Evolutionary conservation across 2,329 filamentous ascomycete species (phyloP).

Genomic region (Septoria linicola): DNA sequence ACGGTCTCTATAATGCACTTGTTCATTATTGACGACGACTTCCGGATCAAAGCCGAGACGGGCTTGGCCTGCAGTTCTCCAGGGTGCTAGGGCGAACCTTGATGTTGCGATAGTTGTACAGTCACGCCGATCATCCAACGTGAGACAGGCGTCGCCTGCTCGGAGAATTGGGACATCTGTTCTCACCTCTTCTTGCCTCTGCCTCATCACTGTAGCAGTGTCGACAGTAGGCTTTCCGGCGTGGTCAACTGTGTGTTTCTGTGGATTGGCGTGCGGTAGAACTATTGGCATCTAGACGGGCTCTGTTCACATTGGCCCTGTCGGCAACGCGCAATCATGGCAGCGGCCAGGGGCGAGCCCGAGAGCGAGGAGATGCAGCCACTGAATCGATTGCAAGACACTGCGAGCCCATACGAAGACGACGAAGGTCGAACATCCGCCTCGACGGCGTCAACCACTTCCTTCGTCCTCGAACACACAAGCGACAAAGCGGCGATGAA

Average conservation of each 20-base stretch:
- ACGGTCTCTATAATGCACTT: not conserved
- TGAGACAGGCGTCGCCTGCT: slow-evolving; percentile 46
- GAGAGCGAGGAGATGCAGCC: slow-evolving; percentile 47
- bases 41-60: slow-evolving; percentile 22
- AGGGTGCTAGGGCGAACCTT: slow-evolving; percentile 4
- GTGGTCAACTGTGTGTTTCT: no score
- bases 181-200: no score
- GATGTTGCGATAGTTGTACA: slow-evolving; percentile 10
- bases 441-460: slow-evolving; percentile 80
- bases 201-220: no score
- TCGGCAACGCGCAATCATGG: not conserved
- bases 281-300: no score
- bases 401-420: slow-evolving; percentile 36
- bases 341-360: slow-evolving; percentile 2
- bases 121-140: slow-evolving; percentile 48
- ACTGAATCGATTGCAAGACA: slow-evolving; percentile 39
- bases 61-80: not conserved
- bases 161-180: no score
- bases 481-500: slow-evolving; percentile 53
- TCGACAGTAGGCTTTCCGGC: no score
- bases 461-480: slow-evolving; percentile 76
- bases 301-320: no score
- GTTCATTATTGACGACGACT: not conserved
- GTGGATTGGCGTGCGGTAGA: no score
- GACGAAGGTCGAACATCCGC: slow-evolving; percentile 51